Conservation (phyloP, 1,139 yeast species). For the Debaryomycetaceae sp. region DNA sequence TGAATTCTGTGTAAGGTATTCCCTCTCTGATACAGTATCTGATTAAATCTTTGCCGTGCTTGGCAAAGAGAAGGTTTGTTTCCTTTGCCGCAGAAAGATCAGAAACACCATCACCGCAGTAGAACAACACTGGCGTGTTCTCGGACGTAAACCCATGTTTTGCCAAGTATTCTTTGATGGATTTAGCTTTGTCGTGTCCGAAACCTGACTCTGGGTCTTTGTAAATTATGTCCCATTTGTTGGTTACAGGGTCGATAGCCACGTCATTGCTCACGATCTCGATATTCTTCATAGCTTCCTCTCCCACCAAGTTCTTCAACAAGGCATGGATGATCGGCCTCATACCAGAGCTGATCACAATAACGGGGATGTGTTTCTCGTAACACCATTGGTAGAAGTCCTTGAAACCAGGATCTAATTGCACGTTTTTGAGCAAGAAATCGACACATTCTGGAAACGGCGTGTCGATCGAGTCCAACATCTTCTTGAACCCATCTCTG, state of each 20-base stretch:
- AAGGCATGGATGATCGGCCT: conserved; percentile 81
- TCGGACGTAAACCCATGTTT: conserved; percentile 33
- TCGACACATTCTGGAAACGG: conserved; percentile 85
- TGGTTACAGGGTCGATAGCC: conserved; percentile 45
- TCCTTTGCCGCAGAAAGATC: conserved; percentile 94
- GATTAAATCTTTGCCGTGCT: conserved; percentile 85
- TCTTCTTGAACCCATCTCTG: conserved; percentile 76
- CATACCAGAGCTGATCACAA: conserved; percentile 90
- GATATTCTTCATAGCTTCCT: conserved; percentile 66
- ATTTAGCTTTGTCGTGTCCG: conserved; percentile 91
- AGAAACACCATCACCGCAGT: conserved; percentile 97
- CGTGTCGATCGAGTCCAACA: conserved; percentile 74
- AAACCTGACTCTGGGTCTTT: conserved; percentile 76
- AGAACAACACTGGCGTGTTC: conserved; percentile 59
- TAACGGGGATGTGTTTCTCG: conserved; percentile 65
- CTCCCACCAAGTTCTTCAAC: conserved; percentile 70
- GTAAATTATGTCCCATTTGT: conserved; percentile 78
- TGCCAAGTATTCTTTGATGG: conserved; percentile 64
- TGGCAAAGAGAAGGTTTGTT: conserved; percentile 89
- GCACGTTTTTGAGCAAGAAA: conserved; percentile 52
- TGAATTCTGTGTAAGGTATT: conserved; percentile 83
- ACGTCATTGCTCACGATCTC: conserved; percentile 84
- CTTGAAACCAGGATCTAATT: conserved; percentile 88
- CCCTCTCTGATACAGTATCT: conserved; percentile 75
- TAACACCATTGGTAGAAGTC: conserved; percentile 78